Evolutionary conservation across 1,139 yeast genomes (phyloP).

Genomic region (Sugiyamaella castrensis): DNA sequence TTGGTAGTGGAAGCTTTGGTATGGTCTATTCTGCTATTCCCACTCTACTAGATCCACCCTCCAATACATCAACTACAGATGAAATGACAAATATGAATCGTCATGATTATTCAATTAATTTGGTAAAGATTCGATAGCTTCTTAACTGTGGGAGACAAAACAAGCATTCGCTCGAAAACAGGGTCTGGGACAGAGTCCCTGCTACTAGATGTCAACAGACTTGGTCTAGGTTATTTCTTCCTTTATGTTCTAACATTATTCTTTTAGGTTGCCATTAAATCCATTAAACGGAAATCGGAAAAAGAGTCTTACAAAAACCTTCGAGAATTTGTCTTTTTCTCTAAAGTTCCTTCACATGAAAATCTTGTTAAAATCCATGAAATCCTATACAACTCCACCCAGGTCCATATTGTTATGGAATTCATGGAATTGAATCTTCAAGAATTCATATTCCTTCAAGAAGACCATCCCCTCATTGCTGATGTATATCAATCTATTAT

Average conservation of each 20-base stretch:
- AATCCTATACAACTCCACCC: slow-evolving; percentile 63
- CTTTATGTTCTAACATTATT: background rate
- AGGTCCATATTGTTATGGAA: slow-evolving; percentile 75
- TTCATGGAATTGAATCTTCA: slow-evolving; percentile 77
- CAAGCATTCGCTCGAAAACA: background rate
- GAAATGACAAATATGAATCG: too few relatives aligned
- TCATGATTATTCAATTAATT: too few relatives aligned
- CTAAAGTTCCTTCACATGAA: slow-evolving; percentile 66
- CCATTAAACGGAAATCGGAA: slow-evolving; percentile 56
- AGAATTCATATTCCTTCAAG: slow-evolving; percentile 48
- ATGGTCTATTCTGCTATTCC: background rate
- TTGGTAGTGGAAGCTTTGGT: slow-evolving; percentile 2
- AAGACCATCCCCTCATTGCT: slow-evolving; percentile 50
- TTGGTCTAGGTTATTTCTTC: too few relatives aligned
- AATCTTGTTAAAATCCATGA: slow-evolving; percentile 73
- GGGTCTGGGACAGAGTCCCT: background rate
- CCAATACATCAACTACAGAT: too few relatives aligned
- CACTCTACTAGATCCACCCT: too few relatives aligned
- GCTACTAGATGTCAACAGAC: too few relatives aligned
- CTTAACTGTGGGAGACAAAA: too few relatives aligned
- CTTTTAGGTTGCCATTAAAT: slow-evolving; percentile 70
- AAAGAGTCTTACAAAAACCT: slow-evolving; percentile 41
- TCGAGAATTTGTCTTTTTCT: slow-evolving; percentile 73
- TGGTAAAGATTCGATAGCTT: too few relatives aligned
- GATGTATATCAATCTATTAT: slow-evolving; percentile 15